Base-by-base conservation (phyloP, 441 rosid species). In the Croton setiger region DNA sequence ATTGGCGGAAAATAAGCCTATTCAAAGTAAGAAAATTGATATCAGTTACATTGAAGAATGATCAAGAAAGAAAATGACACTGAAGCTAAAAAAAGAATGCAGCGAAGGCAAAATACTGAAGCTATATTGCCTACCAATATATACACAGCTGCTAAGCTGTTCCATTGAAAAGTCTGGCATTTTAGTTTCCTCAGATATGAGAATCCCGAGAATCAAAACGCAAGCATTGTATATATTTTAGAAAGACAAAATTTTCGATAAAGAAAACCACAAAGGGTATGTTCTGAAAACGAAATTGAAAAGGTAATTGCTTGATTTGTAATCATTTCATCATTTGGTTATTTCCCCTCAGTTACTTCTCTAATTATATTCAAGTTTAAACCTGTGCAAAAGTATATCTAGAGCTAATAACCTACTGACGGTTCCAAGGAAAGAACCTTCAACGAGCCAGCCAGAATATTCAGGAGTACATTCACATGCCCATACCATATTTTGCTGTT, bases 1-100 rank as follows among this genome's bases (percentile, higher is more conserved):
- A 96, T 88, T 72, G 76, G 86, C 23, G 99, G 99, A 47, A 96
- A 91, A 79, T 89, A 89, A 66, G 96, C 95, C 99, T 96, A 87
- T 68, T 56, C 61, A 78, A 48, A 59, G 60, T 5, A 18, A 64
- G 44, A 44, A 59, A 56, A 67, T 75, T 60, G 68, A 64, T n/a
- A 59, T 63, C 64, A 12, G 62, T 64, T 65, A 62, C n/a, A 59
- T 63, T 66, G 15, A 62, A 70, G 13, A 51, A 48, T 39, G 41
- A 67, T 51, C 61, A 36, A 48, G 64, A 47, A 58, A 64, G 39
- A 52, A 75, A 81, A 72, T 51, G 39, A 35, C 31, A 57, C 70
- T 12, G 59, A 47, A 37, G 44, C 7, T 17, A 18, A 18, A 48
- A 53, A 17, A 49, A 39, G 5, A 45, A 23, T 27, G 43, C 14